Evolutionary conservation across 768 basidiomycete species (phyloP), one percentile per base, ranked within the genome.

Genomic region (Lactarius tabidus): DNA sequence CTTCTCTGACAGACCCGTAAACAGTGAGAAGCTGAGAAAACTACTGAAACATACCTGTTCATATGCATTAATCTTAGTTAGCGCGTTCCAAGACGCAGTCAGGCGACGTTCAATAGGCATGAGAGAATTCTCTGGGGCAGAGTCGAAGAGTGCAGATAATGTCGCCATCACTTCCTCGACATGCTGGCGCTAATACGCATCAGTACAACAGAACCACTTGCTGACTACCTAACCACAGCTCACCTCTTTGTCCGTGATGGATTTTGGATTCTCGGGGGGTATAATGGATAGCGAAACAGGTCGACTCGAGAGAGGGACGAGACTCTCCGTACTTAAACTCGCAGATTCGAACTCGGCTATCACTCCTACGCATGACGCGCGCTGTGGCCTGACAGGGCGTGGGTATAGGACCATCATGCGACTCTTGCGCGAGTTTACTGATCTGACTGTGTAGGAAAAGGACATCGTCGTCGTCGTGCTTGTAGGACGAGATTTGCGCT

Each of bases 361-460:
- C 3, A 15, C 35, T 28, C 56, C 64, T 7, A 61, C 55, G 18
- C 28, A 23, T 10, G 59, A 60, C 35, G 9, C 10, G n/a, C 54
- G 45, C 18, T 15, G 35, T 38, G 55, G 29, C 14, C 59, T 54
- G 26, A 60, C 64, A 23, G 64, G 59, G 12, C 45, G 64, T 36
- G 59, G 59, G 60, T 61, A 61, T 38, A 28, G 28, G 14, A 61
- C 59, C 1, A 28, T 39, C 59, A 60, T 33, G n/a, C 59, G 59
- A 51, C 64, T 65, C 43, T 65, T 65, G 59, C 54, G 59, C 15
- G 64, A 60, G 18, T 65, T 65, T 3, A 61, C 23, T 35, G 59
- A 62, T 38, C 9, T 62, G 55, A 43, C 60, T 12, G 64, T 60
- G 45, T 60, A 65, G 9, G 60, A 3, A 26, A 39, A 57, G 38